These are phyloP conservation scores for Syzygium grande DNA, from an alignment of 345 rosid species.

Conservation along the genomic window DNA sequence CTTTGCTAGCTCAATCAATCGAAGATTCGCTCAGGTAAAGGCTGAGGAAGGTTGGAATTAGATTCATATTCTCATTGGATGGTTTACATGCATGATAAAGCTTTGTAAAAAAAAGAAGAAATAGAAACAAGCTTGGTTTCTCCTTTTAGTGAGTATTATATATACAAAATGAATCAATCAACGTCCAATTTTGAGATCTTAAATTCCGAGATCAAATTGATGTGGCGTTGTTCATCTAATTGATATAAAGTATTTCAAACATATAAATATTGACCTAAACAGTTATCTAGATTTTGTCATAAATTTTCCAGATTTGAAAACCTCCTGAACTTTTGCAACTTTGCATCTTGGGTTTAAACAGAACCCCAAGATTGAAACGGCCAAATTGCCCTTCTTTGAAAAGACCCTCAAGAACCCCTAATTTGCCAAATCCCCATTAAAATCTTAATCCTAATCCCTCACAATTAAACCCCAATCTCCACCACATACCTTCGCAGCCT, in stretches of 20 bases:
- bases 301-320: neutral
- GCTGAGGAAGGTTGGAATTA: too few species aligned
- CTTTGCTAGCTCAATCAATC: neutral
- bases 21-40: too few species aligned
- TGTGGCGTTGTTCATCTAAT: too few species aligned
- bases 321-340: neutral
- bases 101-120: too few species aligned
- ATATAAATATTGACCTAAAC: too few species aligned
- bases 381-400: neutral
- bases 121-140: too few species aligned
- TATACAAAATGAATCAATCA: too few species aligned
- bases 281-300: too few species aligned
- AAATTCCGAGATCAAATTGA: too few species aligned
- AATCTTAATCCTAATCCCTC: neutral
- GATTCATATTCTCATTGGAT: neutral
- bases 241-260: too few species aligned
- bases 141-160: too few species aligned
- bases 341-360: neutral
- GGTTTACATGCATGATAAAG: neutral
- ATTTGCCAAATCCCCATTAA: neutral
- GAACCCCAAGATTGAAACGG: neutral
- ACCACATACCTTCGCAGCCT: neutral
- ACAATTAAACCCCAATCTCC: neutral
- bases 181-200: too few species aligned
- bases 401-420: neutral